Evolutionary conservation across 805 yeast species (phyloP), one percentile per base, ranked within the genome.

Genomic region (Candida palmyrensis): DNA sequence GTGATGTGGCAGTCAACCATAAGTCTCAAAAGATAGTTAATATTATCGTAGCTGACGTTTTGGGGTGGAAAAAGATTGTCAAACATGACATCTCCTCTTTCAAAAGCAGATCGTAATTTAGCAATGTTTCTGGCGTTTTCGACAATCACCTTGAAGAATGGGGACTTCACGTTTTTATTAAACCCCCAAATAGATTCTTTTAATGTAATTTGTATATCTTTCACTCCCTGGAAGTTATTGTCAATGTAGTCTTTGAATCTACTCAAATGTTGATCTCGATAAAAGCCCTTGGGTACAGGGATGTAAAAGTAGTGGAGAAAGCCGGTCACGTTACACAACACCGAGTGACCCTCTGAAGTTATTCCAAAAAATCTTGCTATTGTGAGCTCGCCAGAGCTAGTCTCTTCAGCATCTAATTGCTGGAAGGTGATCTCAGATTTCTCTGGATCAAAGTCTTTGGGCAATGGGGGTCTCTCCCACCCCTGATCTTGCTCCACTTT

Each of bases 131-230:
- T 73, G 18, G 90, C 82, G 47, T 82, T 81, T 7, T 71, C 71
- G 11, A 79, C 80, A 25, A 69, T 68, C 12, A 92, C 66, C 54
- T 83, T 85, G 55, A 92, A 71, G 47, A 89, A 92, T 3, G 95
- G 88, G 3, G 81, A 66, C 48, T 80, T 79, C 8, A 71, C 65
- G 45, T 82, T 86, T 40, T 94, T 92, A 36, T 79, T 79, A 53
- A 73, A 92, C 7, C 97, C 97, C 97, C 97, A 90, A 37, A 92
- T 79, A 8, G 94, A 82, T 53, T 90, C 95, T 47, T 86, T 87
- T 49, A 71, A 56, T 4, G 57, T 66, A 10, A 89, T 66, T 38
- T 84, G 87, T 14, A 90, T 65, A 14, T 71, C 71, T 39, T 75
- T 70, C 8, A 87, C 67, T n/a, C 82, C 81, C 33, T 66, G 68